These are phyloP conservation scores for Colletotrichum gloeosporioides DNA, from an alignment of 2,329 filamentous ascomycete genomes.

Conservation along the genomic window DNA sequence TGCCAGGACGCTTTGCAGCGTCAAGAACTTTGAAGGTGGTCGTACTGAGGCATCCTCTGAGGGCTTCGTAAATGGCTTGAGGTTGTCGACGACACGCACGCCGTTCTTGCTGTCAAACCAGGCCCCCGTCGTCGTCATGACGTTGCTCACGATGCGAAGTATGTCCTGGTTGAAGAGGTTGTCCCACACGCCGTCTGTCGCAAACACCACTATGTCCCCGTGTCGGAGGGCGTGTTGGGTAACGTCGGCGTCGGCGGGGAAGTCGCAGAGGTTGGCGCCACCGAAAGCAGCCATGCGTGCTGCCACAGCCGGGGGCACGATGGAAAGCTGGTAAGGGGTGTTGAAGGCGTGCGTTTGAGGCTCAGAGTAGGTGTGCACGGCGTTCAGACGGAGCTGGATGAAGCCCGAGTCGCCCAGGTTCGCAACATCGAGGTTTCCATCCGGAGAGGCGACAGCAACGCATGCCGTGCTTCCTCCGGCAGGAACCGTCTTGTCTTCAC, in stretches of 20 bases:
- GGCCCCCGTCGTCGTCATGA: constrained; percentile 76
- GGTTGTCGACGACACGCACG: constrained; percentile 66
- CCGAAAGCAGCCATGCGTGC: constrained; percentile 85
- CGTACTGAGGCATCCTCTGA: constrained; percentile 34
- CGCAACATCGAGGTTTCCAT: constrained; percentile 83
- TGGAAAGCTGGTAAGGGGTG: constrained; percentile 91
- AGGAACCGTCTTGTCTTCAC: constrained; percentile 72
- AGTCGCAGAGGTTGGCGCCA: constrained; percentile 79
- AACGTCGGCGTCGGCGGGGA: constrained; percentile 83
- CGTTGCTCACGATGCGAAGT: constrained; percentile 76
- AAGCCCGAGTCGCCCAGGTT: constrained; percentile 97
- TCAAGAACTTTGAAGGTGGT: constrained; percentile 36
- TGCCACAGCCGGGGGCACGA: constrained; percentile 81
- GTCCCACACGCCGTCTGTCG: constrained; percentile 95
- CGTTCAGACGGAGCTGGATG: constrained; percentile 83
- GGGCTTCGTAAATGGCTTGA: constrained; percentile 57
- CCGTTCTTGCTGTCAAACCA: constrained; percentile 70
- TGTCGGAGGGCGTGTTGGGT: constrained; percentile 79
- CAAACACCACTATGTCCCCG: constrained; percentile 92
- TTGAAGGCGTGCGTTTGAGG: constrained; percentile 98
- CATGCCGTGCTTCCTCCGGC: constrained; percentile 94
- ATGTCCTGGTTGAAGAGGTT: constrained; percentile 93
- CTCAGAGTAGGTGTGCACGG: constrained; percentile 81
- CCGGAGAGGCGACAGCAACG: constrained; percentile 76
- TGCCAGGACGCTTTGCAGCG: constrained; percentile 80